These are phyloP conservation scores for Volutella citrinella DNA, from an alignment of 2,329 filamentous ascomycete species.

Conservation along the genomic window DNA sequence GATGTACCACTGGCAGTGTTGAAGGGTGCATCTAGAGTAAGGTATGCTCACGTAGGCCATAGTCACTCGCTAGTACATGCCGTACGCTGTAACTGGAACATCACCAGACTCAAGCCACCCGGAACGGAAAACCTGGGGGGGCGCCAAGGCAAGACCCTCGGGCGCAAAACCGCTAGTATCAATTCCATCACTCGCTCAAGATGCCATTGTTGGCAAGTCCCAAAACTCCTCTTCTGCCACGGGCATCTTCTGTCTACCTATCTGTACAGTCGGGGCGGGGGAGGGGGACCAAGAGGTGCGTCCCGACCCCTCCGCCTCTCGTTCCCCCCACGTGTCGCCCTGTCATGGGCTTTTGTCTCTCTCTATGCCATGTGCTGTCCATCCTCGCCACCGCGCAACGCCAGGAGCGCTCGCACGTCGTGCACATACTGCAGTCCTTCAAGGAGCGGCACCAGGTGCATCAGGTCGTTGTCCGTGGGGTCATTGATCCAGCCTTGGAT, in stretches of 20 bases:
- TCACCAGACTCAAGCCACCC: too few species aligned
- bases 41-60: too few species aligned
- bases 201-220: slow-evolving; percentile 10
- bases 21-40: too few species aligned
- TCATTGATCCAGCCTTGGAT: slow-evolving; percentile 99
- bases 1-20: too few species aligned
- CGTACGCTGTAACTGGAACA: too few species aligned
- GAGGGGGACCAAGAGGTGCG: too few species aligned
- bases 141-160: slow-evolving; percentile 10
- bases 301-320: slow-evolving; percentile 11
- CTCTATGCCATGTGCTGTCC: slow-evolving; percentile 53
- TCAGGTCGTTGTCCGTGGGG: slow-evolving; percentile 90
- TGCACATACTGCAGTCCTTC: slow-evolving; percentile 96
- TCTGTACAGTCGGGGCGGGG: slow-evolving; percentile 17
- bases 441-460: slow-evolving; percentile 87
- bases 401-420: slow-evolving; percentile 87
- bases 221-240: slow-evolving; percentile 3
- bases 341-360: slow-evolving; percentile 15
- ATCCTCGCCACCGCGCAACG: slow-evolving; percentile 81
- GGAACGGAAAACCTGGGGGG: too few species aligned
- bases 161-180: slow-evolving; percentile 12
- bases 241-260: slow-evolving; percentile 11
- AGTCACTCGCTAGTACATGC: too few species aligned
- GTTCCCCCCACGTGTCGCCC: slow-evolving; percentile 13
- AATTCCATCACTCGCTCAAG: slow-evolving; percentile 12